These are phyloP conservation scores for Mollisia scopiformis DNA, from an alignment of 2,329 filamentous ascomycete genomes.

Conservation along the genomic window DNA sequence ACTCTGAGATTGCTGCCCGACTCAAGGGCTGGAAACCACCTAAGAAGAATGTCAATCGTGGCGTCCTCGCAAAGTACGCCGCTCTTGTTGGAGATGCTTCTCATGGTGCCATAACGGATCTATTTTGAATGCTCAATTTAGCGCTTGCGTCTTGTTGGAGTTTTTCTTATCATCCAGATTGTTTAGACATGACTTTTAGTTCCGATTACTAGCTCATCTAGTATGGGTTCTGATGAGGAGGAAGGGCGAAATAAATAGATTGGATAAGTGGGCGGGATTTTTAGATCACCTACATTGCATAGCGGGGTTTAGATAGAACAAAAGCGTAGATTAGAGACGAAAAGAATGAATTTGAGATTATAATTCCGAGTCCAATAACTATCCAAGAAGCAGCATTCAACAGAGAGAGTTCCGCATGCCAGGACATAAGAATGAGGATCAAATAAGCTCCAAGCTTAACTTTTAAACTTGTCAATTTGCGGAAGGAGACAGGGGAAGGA, in stretches of 20 bases:
- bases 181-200: not conserved
- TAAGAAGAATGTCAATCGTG: slow-evolving; percentile 73
- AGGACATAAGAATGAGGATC: too few species aligned
- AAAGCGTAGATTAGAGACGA: not conserved
- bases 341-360: not conserved
- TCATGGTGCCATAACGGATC: slow-evolving; percentile 87
- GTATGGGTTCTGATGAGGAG: too few species aligned
- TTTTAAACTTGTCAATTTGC: too few species aligned
- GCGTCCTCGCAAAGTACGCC: slow-evolving; percentile 89
- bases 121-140: slow-evolving; percentile 48
- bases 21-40: slow-evolving; percentile 72
- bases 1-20: slow-evolving; percentile 69
- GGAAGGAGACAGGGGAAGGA: too few species aligned
- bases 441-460: too few species aligned
- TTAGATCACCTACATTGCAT: not conserved
- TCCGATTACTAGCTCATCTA: too few species aligned
- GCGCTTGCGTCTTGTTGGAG: not conserved
- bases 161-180: not conserved
- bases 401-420: too few species aligned
- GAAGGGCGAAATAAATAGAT: not conserved
- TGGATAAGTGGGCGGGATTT: too few species aligned
- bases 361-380: too few species aligned
- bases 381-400: too few species aligned
- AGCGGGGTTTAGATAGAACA: not conserved
- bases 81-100: slow-evolving; percentile 87